Evolutionary conservation across 257 asterid genomes (phyloP).

Genomic region (Solanum arcanum): DNA sequence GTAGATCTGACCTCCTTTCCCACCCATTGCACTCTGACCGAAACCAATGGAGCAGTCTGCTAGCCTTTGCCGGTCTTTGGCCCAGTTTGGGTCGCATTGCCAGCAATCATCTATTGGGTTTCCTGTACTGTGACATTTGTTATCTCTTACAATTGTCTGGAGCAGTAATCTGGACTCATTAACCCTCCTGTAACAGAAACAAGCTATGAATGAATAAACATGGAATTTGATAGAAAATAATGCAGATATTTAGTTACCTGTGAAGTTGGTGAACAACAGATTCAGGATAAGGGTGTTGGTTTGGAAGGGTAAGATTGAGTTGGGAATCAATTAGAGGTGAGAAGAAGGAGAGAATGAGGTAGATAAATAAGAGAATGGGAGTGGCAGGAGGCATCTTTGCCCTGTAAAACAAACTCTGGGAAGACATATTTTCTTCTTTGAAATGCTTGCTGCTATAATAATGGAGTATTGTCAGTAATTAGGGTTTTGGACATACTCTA

Average conservation of each 20-base stretch:
- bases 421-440: constrained; percentile 4
- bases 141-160: not conserved
- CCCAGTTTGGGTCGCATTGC: constrained; percentile 15
- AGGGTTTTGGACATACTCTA: not conserved
- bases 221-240: not conserved
- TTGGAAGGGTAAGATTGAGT: constrained; percentile 34
- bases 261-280: constrained; percentile 29
- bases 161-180: constrained; percentile 1
- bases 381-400: constrained; percentile 13
- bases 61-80: constrained; percentile 2
- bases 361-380: constrained; percentile 22
- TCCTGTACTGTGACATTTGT: not conserved
- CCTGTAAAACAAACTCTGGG: not conserved
- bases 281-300: constrained; percentile 38
- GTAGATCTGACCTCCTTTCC: constrained; percentile 10
- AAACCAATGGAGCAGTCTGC: constrained; percentile 19
- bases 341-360: constrained; percentile 4
- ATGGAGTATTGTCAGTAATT: not conserved
- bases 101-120: constrained; percentile 16
- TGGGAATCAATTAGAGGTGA: constrained; percentile 7
- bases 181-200: not conserved
- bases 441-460: not conserved
- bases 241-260: constrained; percentile 30
- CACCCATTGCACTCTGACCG: constrained; percentile 12
- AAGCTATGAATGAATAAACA: not conserved